Percentiles rank a stretch among this genome's conserved stretches.
These are phyloP conservation scores for Inga leiocalycina DNA, from an alignment of 306 rosid species.

Conservation along the genomic window DNA sequence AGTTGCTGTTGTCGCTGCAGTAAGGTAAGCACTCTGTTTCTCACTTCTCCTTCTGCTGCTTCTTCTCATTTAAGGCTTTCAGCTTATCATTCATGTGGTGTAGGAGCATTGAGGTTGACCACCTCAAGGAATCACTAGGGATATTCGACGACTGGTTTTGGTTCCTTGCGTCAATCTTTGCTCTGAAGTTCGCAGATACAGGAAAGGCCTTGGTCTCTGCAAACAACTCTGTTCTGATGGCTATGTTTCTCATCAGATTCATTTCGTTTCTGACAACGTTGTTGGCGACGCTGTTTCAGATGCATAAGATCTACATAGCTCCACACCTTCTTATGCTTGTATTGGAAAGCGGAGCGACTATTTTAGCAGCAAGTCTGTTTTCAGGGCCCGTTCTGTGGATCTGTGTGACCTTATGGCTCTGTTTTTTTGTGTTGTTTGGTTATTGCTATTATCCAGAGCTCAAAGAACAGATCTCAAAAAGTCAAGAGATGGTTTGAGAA, in stretches of 20 bases:
- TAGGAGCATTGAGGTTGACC: not conserved
- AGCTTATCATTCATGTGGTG: not conserved
- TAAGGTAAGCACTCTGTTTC: not conserved
- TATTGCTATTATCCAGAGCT: no score
- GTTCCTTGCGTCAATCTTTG: not conserved
- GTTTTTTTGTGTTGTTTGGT: no score
- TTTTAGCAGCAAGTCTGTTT: not conserved
- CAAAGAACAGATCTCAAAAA: no score
- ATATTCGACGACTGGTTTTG: not conserved
- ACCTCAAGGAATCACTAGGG: not conserved
- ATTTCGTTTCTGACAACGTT: not conserved
- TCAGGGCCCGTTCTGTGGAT: not conserved
- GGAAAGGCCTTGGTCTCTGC: not conserved
- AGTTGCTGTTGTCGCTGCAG: not conserved
- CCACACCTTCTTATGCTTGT: not conserved
- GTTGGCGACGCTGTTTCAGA: not conserved
- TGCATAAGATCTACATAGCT: not conserved
- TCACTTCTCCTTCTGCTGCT: no score
- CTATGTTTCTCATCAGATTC: not conserved
- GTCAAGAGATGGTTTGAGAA: no score
- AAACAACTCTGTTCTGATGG: not conserved
- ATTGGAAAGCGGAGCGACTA: not conserved
- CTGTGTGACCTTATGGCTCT: not conserved
- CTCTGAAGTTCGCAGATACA: not conserved
- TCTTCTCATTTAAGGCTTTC: not conserved